phyloP scores from a whole-genome alignment of 495 filamentous ascomycete species.

The Evernia prunastri region DNA sequence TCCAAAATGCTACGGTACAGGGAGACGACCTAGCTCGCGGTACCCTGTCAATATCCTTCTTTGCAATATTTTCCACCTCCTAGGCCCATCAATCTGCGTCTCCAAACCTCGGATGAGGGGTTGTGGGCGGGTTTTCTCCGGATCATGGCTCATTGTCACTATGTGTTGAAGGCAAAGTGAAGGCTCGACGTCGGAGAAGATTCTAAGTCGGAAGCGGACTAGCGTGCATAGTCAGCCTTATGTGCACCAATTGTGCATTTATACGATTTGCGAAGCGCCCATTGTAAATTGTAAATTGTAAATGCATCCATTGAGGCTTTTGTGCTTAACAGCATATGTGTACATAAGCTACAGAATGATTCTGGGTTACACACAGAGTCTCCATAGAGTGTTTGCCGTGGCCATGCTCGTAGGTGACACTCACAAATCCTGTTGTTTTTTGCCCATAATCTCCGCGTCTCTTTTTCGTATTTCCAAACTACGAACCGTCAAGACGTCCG shows the following conservation, averaged over 20 bases:
- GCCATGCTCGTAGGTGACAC: too few relatives aligned
- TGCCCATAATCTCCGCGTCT: too few relatives aligned
- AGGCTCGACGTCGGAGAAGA: not conserved
- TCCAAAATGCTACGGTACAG: not conserved
- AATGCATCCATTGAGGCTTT: too few relatives aligned
- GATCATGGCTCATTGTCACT: not conserved
- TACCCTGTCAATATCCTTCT: not conserved
- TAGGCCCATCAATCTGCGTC: not conserved
- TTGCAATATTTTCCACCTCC: not conserved
- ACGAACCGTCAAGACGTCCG: too few relatives aligned
- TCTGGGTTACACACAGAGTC: too few relatives aligned
- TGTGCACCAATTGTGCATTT: not conserved
- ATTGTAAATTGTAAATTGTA: too few relatives aligned
- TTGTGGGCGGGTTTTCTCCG: not conserved
- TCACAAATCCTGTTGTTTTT: too few relatives aligned
- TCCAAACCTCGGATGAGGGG: not conserved
- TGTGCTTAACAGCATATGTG: too few relatives aligned
- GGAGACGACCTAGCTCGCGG: not conserved
- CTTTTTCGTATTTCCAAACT: too few relatives aligned
- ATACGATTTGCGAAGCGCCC: too few relatives aligned
- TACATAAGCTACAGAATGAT: too few relatives aligned
- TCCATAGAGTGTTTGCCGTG: too few relatives aligned
- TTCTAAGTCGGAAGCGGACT: not conserved
- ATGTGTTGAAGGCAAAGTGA: not conserved
- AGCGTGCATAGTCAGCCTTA: slow-evolving; percentile 2